Percentiles rank a stretch among this genome's conserved stretches.
Evolutionary conservation across 2,329 filamentous ascomycete species (phyloP).

Genomic region (Epichloe uncinata): DNA sequence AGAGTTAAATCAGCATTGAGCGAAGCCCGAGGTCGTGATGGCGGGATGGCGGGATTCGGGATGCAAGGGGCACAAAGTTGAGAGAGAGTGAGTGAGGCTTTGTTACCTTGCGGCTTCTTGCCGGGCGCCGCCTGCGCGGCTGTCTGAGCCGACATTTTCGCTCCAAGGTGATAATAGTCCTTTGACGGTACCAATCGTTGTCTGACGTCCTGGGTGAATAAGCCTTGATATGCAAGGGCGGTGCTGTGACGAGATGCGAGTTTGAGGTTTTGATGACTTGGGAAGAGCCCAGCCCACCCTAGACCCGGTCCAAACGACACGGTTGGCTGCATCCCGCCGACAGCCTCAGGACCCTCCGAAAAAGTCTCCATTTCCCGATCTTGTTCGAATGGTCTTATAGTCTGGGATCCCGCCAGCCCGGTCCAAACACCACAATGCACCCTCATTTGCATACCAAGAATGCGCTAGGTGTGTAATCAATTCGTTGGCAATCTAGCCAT

Average conservation of each 20-base stretch:
- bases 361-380: not conserved
- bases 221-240: not conserved
- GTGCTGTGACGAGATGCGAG: not conserved
- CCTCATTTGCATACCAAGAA: slow-evolving; percentile 91
- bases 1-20: not conserved
- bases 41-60: too few relatives aligned
- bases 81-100: too few relatives aligned
- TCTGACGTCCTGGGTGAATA: not conserved
- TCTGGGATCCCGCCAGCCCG: too few relatives aligned
- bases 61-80: too few relatives aligned
- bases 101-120: slow-evolving; percentile 61
- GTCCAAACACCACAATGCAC: slow-evolving; percentile 56
- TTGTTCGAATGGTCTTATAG: not conserved
- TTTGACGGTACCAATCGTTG: not conserved
- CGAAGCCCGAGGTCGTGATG: not conserved
- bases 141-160: slow-evolving; percentile 3
- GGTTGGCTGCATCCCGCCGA: too few relatives aligned
- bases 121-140: slow-evolving; percentile 33
- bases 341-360: not conserved
- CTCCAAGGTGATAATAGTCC: slow-evolving; percentile 2
- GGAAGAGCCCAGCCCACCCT: not conserved
- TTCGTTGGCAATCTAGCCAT: not conserved
- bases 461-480: slow-evolving; percentile 53
- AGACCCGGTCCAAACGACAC: not conserved
- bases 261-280: not conserved